A percentile compares a stretch with the other conserved stretches of the same genome.
These are phyloP conservation scores for Fusarium newnesense DNA, from an alignment of 2,329 filamentous ascomycete species.

Conservation along the genomic window DNA sequence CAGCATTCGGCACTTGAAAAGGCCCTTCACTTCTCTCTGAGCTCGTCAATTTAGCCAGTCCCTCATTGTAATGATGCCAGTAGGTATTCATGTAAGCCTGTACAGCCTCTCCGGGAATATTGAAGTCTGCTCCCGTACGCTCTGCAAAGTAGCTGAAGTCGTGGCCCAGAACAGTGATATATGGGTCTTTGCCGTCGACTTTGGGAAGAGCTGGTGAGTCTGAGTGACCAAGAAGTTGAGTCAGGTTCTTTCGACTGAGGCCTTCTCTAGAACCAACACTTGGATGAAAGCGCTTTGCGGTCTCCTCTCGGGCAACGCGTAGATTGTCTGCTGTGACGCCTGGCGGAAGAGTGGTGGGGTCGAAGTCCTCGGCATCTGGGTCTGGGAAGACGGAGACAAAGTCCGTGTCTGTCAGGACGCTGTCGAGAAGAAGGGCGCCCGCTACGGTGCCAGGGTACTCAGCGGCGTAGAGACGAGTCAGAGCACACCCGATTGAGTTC, in stretches of 20 bases:
- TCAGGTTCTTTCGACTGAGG: slow-evolving; percentile 32
- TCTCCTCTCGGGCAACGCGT: slow-evolving; percentile 13
- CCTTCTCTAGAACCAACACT: slow-evolving; percentile 35
- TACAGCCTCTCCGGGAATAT: slow-evolving; percentile 46
- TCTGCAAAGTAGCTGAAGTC: slow-evolving; percentile 35
- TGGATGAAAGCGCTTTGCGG: slow-evolving; percentile 34
- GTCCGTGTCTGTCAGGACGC: slow-evolving; percentile 66
- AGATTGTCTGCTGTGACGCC: slow-evolving; percentile 24
- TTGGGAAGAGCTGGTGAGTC: slow-evolving; percentile 24
- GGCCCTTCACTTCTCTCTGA: slow-evolving; percentile 49
- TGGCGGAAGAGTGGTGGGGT: slow-evolving; percentile 42
- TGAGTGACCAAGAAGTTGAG: slow-evolving; percentile 25
- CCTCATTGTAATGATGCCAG: slow-evolving; percentile 66
- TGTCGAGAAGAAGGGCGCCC: slow-evolving; percentile 64
- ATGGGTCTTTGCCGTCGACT: neutral
- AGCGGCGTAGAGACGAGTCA: slow-evolving; percentile 63
- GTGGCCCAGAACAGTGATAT: slow-evolving; percentile 39
- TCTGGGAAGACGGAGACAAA: slow-evolving; percentile 66
- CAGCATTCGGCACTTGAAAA: slow-evolving; percentile 20
- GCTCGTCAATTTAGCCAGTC: slow-evolving; percentile 56
- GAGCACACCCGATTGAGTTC: slow-evolving; percentile 41
- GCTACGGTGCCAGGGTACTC: slow-evolving; percentile 56
- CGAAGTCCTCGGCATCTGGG: slow-evolving; percentile 59
- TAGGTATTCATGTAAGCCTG: slow-evolving; percentile 63
- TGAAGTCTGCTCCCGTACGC: slow-evolving; percentile 4